Percentiles rank a stretch among this genome's conserved stretches.
Conservation (phyloP, 345 rosid species). For the Carallia pectinifolia region DNA sequence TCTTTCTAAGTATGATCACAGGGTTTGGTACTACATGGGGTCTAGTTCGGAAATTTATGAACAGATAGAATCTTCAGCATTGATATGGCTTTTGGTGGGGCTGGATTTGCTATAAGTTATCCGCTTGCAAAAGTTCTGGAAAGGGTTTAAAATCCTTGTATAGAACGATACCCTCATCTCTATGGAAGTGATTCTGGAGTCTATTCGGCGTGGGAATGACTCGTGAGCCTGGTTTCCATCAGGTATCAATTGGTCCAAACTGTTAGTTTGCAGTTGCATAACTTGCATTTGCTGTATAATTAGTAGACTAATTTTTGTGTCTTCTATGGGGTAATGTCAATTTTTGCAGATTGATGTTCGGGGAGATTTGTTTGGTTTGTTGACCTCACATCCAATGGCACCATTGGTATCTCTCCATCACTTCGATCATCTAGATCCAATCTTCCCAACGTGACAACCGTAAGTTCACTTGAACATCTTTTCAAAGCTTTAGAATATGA, state of each 20-base stretch:
- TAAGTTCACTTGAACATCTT: conserved; percentile 48
- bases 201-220: conserved; percentile 59
- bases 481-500: conserved; percentile 51
- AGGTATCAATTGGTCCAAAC: conserved; percentile 38
- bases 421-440: conserved; percentile 54
- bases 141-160: conserved; percentile 67
- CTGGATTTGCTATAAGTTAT: conserved; percentile 72
- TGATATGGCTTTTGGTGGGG: conserved; percentile 80
- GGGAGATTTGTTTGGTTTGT: conserved; percentile 65
- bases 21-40: conserved; percentile 75
- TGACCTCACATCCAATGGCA: conserved; percentile 62
- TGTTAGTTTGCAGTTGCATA: too few relatives aligned
- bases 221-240: conserved; percentile 89
- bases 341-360: conserved; percentile 58
- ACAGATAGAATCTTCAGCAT: conserved; percentile 57
- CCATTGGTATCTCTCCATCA: conserved; percentile 83
- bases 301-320: not conserved
- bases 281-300: not conserved
- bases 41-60: conserved; percentile 59
- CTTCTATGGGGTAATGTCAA: not conserved
- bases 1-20: conserved; percentile 75
- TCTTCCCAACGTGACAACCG: conserved; percentile 66
- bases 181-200: conserved; percentile 79
- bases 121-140: conserved; percentile 72
- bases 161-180: conserved; percentile 76